These are phyloP conservation scores for Sisymbrium irio DNA, from an alignment of 345 rosid genomes.

Conservation along the genomic window DNA sequence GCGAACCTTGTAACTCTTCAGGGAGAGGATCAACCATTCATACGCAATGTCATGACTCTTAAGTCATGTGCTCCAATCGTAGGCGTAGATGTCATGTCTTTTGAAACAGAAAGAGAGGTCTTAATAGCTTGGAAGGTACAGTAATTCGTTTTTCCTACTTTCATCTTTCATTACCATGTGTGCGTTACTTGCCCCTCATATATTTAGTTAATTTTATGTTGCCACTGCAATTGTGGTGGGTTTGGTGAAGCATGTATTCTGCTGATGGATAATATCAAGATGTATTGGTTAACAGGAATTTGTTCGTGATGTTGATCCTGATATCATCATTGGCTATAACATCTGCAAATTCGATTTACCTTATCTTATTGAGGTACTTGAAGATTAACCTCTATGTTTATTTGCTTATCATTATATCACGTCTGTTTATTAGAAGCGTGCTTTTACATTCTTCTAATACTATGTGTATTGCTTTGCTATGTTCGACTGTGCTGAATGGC, in stretches of 20 bases:
- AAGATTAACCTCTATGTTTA: slow-evolving; percentile 7
- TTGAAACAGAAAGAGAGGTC: slow-evolving; percentile 84
- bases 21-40: slow-evolving; percentile 84
- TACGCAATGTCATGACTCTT: slow-evolving; percentile 95
- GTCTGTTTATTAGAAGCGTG: slow-evolving; percentile 8
- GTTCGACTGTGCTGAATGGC: slow-evolving; percentile 1
- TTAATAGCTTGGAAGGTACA: slow-evolving; percentile 99
- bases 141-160: slow-evolving; percentile 37
- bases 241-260: background rate
- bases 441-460: slow-evolving; percentile 6
- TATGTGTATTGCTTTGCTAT: background rate
- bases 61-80: slow-evolving; percentile 89
- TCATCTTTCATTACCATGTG: background rate
- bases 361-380: slow-evolving; percentile 87
- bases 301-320: slow-evolving; percentile 90
- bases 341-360: slow-evolving; percentile 99
- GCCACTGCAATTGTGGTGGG: slow-evolving; percentile 16
- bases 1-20: slow-evolving; percentile 93
- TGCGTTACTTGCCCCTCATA: background rate
- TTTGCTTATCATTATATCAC: slow-evolving; percentile 5
- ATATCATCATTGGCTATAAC: slow-evolving; percentile 93
- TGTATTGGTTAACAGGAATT: slow-evolving; percentile 67
- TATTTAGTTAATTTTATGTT: slow-evolving; percentile 14
- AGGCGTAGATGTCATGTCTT: slow-evolving; percentile 94
- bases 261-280: slow-evolving; percentile 29